Evolutionary conservation across 306 rosid species (phyloP).

Genomic region (Dryas drummondii): DNA sequence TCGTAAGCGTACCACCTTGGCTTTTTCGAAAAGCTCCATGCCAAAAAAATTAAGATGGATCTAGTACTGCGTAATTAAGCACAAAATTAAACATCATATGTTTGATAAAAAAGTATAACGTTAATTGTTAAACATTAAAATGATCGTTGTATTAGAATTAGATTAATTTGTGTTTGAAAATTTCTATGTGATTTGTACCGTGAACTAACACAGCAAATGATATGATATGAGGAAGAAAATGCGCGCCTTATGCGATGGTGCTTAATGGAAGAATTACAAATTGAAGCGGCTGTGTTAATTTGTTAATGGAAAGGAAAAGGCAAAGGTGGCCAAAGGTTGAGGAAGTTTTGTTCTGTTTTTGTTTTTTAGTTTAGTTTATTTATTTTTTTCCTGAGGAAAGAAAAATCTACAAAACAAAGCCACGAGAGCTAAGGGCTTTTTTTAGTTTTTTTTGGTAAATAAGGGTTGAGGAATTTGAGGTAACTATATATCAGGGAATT

Average conservation of each 20-base stretch:
- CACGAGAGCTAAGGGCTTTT: too few relatives aligned
- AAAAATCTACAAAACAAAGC: too few relatives aligned
- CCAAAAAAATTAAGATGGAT: not conserved
- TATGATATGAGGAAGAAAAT: not conserved
- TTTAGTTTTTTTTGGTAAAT: too few relatives aligned
- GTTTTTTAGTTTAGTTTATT: too few relatives aligned
- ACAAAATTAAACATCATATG: not conserved
- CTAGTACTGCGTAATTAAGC: not conserved
- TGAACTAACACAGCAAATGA: not conserved
- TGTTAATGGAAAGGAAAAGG: not conserved
- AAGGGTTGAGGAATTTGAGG: not conserved
- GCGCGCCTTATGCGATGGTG: not conserved
- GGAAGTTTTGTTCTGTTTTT: not conserved
- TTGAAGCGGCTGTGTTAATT: not conserved
- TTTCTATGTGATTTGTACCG: not conserved
- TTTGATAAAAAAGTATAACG: not conserved
- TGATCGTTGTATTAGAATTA: too few relatives aligned
- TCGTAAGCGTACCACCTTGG: constrained; percentile 57
- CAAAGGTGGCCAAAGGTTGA: not conserved
- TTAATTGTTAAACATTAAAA: not conserved
- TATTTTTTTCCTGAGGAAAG: too few relatives aligned
- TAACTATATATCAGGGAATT: not conserved
- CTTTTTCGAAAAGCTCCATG: constrained; percentile 78
- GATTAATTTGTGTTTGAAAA: not conserved
- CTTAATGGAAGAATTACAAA: not conserved